Evolutionary conservation across 192 early-diverging fungal genomes (phyloP).

Genomic region (Backusella australiensis): DNA sequence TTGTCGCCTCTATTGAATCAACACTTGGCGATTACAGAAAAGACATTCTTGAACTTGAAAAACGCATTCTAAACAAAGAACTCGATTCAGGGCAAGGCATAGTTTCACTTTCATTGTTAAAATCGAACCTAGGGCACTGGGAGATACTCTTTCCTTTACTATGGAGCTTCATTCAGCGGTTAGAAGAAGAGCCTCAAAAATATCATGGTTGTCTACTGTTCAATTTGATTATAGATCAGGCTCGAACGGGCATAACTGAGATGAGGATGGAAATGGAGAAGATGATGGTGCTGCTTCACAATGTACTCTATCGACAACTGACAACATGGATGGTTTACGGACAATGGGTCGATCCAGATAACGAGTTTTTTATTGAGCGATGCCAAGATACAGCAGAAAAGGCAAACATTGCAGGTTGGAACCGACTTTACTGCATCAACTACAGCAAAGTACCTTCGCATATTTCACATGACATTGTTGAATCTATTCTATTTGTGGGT

Average conservation of each 20-base stretch:
- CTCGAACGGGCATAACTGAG: conserved; percentile 50
- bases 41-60: conserved; percentile 48
- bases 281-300: conserved; percentile 45
- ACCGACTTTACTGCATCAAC: conserved; percentile 47
- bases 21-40: conserved; percentile 43
- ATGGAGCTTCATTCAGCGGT: conserved; percentile 35
- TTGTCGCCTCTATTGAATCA: conserved; percentile 45
- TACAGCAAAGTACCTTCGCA: conserved; percentile 46
- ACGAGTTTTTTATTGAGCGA: conserved; percentile 63
- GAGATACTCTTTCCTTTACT: conserved; percentile 51
- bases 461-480: conserved; percentile 48
- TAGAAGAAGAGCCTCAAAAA: conserved; percentile 30
- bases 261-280: conserved; percentile 45
- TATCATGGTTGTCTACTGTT: conserved; percentile 50
- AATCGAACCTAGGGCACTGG: conserved; percentile 44
- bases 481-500: conserved; percentile 68
- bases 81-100: conserved; percentile 43
- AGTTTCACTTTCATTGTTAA: conserved; percentile 43
- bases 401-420: conserved; percentile 36
- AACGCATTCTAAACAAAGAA: conserved; percentile 49
- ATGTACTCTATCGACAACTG: conserved; percentile 58
- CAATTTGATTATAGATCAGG: conserved; percentile 48
- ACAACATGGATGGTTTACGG: conserved; percentile 70
- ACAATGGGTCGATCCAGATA: conserved; percentile 51
- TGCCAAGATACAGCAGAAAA: conserved; percentile 5